Conservation (phyloP, 169 alveolate genomes). For the Pseudocohnilembus persalinus region DNA sequence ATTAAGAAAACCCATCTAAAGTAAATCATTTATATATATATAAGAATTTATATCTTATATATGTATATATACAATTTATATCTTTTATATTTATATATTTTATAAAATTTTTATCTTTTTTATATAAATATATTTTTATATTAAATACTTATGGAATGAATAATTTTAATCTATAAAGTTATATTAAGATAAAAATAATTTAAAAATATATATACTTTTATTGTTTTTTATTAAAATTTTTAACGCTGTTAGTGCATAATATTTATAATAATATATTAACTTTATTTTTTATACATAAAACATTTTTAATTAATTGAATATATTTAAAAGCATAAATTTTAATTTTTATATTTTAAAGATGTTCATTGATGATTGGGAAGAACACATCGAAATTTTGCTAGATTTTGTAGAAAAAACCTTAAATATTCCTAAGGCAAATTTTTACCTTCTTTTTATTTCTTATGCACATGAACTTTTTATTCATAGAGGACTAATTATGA, state of each 20-base stretch:
- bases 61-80: neutral
- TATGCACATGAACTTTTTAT: neutral
- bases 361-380: constrained; percentile 13
- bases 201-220: too few species aligned
- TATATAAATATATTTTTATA: too few species aligned
- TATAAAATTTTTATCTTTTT: too few species aligned
- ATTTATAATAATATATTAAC: too few species aligned
- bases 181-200: too few species aligned
- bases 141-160: too few species aligned
- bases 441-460: neutral
- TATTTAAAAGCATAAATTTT: too few species aligned
- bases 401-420: neutral
- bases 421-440: neutral
- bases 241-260: too few species aligned
- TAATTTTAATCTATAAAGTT: too few species aligned
- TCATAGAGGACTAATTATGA: constrained; percentile 1
- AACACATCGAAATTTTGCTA: neutral
- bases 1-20: neutral
- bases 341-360: neutral
- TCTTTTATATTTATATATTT: neutral
- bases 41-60: neutral
- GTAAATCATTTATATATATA: neutral
- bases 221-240: too few species aligned
- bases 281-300: too few species aligned
- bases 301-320: too few species aligned